Percentiles rank a stretch among this genome's conserved stretches.
phyloP scores from a whole-genome alignment of 2,329 filamentous ascomycete species.

The Xylariaceae sp. region DNA sequence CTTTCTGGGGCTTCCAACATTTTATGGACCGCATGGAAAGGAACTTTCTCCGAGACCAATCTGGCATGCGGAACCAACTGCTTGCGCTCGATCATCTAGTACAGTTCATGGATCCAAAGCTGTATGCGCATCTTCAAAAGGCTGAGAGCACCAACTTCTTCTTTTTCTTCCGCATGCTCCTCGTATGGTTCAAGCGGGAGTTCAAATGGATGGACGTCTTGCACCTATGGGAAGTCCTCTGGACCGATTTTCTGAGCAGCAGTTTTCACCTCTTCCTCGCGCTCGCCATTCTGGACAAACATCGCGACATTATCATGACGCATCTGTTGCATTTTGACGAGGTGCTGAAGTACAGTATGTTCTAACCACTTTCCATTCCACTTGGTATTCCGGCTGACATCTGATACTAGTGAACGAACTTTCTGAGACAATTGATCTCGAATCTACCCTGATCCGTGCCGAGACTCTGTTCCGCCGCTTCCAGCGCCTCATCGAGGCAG shows the following conservation, averaged over 20 bases:
- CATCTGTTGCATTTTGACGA: slow-evolving; percentile 95
- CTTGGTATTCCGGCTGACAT: slow-evolving; percentile 10
- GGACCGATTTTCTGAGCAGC: slow-evolving; percentile 86
- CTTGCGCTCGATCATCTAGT: slow-evolving; percentile 89
- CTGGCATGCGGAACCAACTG: slow-evolving; percentile 90
- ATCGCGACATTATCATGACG: slow-evolving; percentile 91
- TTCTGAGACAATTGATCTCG: slow-evolving; percentile 84
- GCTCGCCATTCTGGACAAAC: slow-evolving; percentile 89
- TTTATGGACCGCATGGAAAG: slow-evolving; percentile 99
- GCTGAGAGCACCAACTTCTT: slow-evolving; percentile 98
- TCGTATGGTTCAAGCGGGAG: slow-evolving; percentile 98
- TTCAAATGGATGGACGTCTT: slow-evolving; percentile 86
- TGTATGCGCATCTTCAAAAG: slow-evolving; percentile 82
- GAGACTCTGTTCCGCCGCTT: slow-evolving; percentile 86
- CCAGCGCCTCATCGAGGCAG: slow-evolving; percentile 78
- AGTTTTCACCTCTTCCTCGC: slow-evolving; percentile 95
- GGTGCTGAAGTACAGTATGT: slow-evolving; percentile 87
- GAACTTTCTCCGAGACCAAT: slow-evolving; percentile 93
- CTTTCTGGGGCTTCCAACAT: slow-evolving; percentile 91
- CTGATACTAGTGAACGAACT: slow-evolving; percentile 74
- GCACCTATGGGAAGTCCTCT: slow-evolving; percentile 83
- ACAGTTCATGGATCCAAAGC: slow-evolving; percentile 90
- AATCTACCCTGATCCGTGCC: slow-evolving; percentile 78
- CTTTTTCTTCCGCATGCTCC: slow-evolving; percentile 98
- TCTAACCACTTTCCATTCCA: background rate